Evolutionary conservation across 805 yeast genomes (phyloP), one percentile per base, ranked within the genome.

Genomic region (Priceomyces melissophilus): DNA sequence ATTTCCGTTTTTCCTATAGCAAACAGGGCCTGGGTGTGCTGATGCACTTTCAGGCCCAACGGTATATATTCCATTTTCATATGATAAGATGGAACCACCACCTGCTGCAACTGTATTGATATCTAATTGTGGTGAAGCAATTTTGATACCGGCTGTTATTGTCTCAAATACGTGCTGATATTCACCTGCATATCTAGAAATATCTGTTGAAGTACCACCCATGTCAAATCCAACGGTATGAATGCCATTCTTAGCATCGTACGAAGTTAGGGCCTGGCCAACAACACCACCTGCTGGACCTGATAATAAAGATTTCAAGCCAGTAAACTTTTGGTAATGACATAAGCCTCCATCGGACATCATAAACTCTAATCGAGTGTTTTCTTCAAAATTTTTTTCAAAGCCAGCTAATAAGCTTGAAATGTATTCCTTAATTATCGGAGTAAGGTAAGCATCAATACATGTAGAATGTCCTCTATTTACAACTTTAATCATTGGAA

Each of bases 241-340:
- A 32, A 42, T 51, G 8, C 32, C 39, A 14, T 45, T 27, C 1
- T 26, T 38, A 17, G 45, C 30, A 45, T 73, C 78, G 57, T 73
- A 87, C 46, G 96, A 86, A 0, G 98, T 90, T 39, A 79, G 75
- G 0, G 96, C 87, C 52, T 81, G 87, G 0, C 98, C 98, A 27
- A 91, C 96, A 43, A 91, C 95, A 37, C 98, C 98, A 30, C 98
- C 98, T 8, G 98, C 98, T 2, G 98, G 98, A 2, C 98, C 98
- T 1, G 96, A 87, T 28, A 91, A 64, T 37, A 91, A 85, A 3
- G 98, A 96, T 50, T 81, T 76, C 29, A 91, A 68, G 2, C 98
- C 98, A 0, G 96, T 83, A 58, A 91, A 91, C 37, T 78, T 75
- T 15, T 79, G 70, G 54, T 93, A 89, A 41, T 88, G 88, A 15